A percentile compares a stretch with the other conserved stretches of the same genome.
Conservation (phyloP, 176 grass and related monocot species). For the Cenchrus purpureus region DNA sequence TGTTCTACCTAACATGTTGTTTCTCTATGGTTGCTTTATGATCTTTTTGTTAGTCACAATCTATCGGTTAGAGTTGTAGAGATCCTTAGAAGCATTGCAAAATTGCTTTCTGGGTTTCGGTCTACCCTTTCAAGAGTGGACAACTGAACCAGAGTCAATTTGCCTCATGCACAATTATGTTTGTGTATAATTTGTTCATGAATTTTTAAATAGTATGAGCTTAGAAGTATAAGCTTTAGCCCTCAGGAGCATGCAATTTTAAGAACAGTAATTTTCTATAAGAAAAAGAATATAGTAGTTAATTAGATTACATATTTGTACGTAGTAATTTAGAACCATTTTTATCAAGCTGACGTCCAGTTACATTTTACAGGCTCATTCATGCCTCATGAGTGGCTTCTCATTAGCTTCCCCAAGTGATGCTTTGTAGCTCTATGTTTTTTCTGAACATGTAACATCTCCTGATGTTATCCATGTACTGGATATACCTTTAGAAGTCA, state of each 20-base stretch:
- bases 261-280: neutral
- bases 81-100: constrained; percentile 44
- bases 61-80: constrained; percentile 24
- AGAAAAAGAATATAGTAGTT: neutral
- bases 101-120: constrained; percentile 17
- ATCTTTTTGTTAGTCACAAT: constrained; percentile 50
- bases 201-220: neutral
- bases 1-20: constrained; percentile 51
- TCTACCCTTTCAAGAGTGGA: constrained; percentile 17
- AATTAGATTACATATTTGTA: neutral
- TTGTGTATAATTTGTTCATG: constrained; percentile 14
- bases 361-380: constrained; percentile 43
- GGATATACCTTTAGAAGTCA: constrained; percentile 47
- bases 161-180: constrained; percentile 21
- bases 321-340: neutral
- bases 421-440: constrained; percentile 18
- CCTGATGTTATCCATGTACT: constrained; percentile 32
- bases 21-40: constrained; percentile 38
- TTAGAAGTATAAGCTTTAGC: constrained; percentile 3
- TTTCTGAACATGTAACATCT: constrained; percentile 46
- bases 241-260: constrained; percentile 2
- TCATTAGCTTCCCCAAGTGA: constrained; percentile 39
- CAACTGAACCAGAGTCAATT: neutral
- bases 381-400: neutral
- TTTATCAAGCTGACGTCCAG: constrained; percentile 30